These are phyloP conservation scores for Exserohilum rostratum DNA, from an alignment of 2,329 filamentous ascomycete species.

Conservation along the genomic window DNA sequence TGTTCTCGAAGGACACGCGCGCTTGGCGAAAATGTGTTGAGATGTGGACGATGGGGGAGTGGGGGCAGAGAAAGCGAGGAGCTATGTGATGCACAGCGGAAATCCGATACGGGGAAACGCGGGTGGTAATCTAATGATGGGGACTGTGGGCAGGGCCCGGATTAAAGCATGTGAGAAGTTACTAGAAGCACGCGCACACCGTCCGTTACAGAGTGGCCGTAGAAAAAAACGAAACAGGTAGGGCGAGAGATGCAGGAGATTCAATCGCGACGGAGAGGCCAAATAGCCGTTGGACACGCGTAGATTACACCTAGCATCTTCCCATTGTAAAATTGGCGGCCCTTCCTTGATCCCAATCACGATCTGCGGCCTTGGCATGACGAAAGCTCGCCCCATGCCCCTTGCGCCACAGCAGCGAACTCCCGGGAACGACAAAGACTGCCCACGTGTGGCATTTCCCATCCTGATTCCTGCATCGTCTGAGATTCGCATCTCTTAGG, in stretches of 20 bases:
- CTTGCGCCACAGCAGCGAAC: constrained; percentile 20
- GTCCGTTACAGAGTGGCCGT: background rate
- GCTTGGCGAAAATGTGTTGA: background rate
- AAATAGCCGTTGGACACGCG: constrained; percentile 27
- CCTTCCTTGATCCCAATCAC: constrained; percentile 33
- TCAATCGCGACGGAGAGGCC: background rate
- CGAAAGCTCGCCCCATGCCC: constrained; percentile 24
- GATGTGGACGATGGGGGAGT: constrained; percentile 1
- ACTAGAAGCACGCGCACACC: constrained; percentile 5
- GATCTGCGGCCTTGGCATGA: constrained; percentile 34
- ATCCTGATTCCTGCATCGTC: constrained; percentile 21
- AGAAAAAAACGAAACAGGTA: background rate
- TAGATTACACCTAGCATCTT: constrained; percentile 17
- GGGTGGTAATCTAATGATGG: constrained; percentile 16
- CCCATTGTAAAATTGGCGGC: constrained; percentile 27
- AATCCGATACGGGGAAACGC: constrained; percentile 13
- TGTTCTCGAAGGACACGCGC: background rate
- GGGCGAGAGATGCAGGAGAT: background rate
- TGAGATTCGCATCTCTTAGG: constrained; percentile 4
- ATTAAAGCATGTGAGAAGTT: constrained; percentile 6
- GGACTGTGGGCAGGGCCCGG: constrained; percentile 13
- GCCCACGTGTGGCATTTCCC: constrained; percentile 25
- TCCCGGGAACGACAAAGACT: background rate
- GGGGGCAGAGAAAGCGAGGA: constrained; percentile 4
- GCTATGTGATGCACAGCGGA: constrained; percentile 5